Base-by-base conservation (phyloP, 2,329 filamentous ascomycete genomes). In the Ilyonectria sp. region DNA sequence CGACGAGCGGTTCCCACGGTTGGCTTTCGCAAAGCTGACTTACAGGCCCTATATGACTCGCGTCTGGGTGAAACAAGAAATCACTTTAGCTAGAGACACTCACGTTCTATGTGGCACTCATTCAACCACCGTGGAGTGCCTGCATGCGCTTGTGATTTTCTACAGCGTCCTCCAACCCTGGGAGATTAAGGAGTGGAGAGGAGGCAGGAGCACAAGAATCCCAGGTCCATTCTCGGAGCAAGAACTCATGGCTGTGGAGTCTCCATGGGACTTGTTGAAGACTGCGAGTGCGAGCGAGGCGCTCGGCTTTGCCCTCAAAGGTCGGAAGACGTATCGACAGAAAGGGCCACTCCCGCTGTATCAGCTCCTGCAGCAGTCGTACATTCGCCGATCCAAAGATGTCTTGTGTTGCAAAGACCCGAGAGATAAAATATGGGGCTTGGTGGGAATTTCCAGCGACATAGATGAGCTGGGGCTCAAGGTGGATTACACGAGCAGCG, bases 11-110 rank as follows among this genome's bases (percentile, higher is more conserved):
- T 17, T 66, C 19, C 63, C 63, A 1, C 40, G 63, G 21, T 17
- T 66, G n/a, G 63, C 63, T 13, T 54, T 66, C 15, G 63, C 63
- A 33, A 31, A 37, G 6, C 29, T 66, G 8, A 62, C 52, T 13
- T 19, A 57, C 6, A 46, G 63, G 21, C 11, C 53, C 1, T 66
- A 66, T 31, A 62, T 66, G n/a, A 54, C 53, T 8, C 63, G 63
- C 1, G 63, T 66, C 13, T 66, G 63, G 63, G 58, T 62, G 10
- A 66, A 66, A 19, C 63, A 66, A 19, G 63, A 66, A 53, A 60
- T 66, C 15, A 66, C 63, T 11, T 31, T 66, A 7, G 63, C 63
- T 7, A 43, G 19, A 26, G 47, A 62, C 9, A 46, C 63, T 1
- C 19, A 44, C 9, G 40, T 66, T 7, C 4, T 61, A 21, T 66